Percentiles rank a stretch among this genome's conserved stretches.
Conservation (phyloP, 805 yeast genomes). For the Lipomyces starkeyi region DNA sequence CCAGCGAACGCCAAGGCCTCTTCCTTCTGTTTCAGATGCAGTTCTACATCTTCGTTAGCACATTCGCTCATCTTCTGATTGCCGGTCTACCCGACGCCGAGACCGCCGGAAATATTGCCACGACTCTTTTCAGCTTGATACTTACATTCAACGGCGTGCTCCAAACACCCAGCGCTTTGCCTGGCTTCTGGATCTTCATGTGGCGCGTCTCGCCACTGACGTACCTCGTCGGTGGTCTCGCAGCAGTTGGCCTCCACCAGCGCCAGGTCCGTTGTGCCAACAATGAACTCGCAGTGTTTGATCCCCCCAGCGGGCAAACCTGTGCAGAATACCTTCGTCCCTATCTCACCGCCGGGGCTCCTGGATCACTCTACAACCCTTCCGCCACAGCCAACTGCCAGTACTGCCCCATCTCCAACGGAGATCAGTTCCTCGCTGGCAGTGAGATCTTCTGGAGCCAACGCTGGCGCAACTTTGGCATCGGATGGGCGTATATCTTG, state of each 20-base stretch:
- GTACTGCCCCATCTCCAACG: conserved; percentile 6
- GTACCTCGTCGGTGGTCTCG: conserved; percentile 65
- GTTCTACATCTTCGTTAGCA: conserved; percentile 57
- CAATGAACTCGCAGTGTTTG: conserved; percentile 56
- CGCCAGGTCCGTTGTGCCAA: conserved; percentile 56
- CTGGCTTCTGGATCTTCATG: conserved; percentile 86
- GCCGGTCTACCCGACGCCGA: conserved; percentile 69
- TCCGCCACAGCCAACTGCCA: conserved; percentile 41
- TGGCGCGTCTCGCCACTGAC: conserved; percentile 73
- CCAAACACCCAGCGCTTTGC: conserved; percentile 62
- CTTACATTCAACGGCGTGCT: conserved; percentile 73
- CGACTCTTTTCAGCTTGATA: conserved; percentile 60
- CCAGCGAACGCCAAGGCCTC: conserved; percentile 47
- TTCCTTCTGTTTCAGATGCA: conserved; percentile 57
- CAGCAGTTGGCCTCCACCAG: conserved; percentile 56
- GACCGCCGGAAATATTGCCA: conserved; percentile 67
- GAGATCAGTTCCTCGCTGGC: conserved; percentile 37
- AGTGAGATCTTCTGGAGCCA: conserved; percentile 51
- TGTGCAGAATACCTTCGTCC: conserved; percentile 58
- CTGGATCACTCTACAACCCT: conserved; percentile 40
- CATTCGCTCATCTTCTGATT: conserved; percentile 60
- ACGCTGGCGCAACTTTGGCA: conserved; percentile 72
- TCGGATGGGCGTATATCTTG: conserved; percentile 54
- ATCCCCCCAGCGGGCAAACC: conserved; percentile 65
- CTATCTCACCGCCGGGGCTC: background rate